A percentile compares a stretch with the other conserved stretches of the same genome.
These are phyloP conservation scores for Xanthoparmelia taractica DNA, from an alignment of 495 filamentous ascomycete species.

Conservation along the genomic window DNA sequence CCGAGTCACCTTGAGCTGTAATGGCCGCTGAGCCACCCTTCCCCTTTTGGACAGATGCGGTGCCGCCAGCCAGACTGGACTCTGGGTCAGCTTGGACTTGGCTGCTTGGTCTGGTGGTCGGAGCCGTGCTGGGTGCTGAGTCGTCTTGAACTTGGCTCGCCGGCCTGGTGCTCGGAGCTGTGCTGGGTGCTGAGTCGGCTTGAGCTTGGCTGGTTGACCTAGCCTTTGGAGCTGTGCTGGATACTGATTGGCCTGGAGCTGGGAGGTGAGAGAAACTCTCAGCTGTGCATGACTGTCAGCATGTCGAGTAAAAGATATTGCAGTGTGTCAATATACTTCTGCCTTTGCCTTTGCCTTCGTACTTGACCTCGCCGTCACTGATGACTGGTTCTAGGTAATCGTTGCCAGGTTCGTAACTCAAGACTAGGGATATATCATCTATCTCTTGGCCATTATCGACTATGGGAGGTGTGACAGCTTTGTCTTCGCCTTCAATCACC, in stretches of 20 bases:
- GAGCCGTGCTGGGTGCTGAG: too few relatives aligned
- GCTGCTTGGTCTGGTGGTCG: too few relatives aligned
- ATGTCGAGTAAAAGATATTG: not conserved
- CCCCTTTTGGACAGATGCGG: too few relatives aligned
- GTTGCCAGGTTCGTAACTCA: not conserved
- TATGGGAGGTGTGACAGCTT: not conserved
- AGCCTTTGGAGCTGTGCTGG: not conserved
- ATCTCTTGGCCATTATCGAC: not conserved
- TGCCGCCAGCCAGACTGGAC: too few relatives aligned
- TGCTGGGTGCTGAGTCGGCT: not conserved
- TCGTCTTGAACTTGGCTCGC: not conserved
- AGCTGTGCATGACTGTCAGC: not conserved
- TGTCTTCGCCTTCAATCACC: not conserved
- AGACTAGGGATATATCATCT: not conserved
- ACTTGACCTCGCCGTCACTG: not conserved
- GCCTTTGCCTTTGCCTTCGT: not conserved
- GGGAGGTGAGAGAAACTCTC: not conserved
- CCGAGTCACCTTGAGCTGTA: too few relatives aligned
- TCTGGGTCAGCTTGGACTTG: not conserved
- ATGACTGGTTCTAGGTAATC: not conserved
- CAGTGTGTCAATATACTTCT: not conserved
- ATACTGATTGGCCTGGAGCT: not conserved
- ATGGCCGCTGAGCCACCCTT: too few relatives aligned
- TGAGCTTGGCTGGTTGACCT: not conserved
- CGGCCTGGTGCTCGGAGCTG: not conserved